phyloP scores from a whole-genome alignment of 208 protist species.

The Acanthamoeba comandoni region DNA sequence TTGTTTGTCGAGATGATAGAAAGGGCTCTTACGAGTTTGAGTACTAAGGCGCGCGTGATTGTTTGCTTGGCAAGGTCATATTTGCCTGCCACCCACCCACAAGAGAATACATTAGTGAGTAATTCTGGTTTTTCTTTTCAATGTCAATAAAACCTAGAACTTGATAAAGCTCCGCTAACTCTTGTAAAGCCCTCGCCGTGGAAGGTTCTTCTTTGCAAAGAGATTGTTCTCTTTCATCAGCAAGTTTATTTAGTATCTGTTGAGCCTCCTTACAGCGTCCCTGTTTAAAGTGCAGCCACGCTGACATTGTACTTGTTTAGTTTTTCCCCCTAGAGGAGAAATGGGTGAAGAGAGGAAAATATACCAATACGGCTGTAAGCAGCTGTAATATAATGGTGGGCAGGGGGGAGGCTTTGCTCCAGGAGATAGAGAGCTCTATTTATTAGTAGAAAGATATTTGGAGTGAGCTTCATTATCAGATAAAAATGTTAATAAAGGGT shows the following conservation, averaged over 20 bases:
- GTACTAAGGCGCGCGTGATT: slow-evolving; percentile 45
- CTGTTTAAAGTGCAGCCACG: background rate
- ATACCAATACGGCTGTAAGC: background rate
- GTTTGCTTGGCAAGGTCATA: slow-evolving; percentile 57
- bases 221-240: background rate
- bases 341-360: background rate
- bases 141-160: background rate
- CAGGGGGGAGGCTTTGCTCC: background rate
- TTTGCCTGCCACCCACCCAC: slow-evolving; percentile 10
- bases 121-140: background rate
- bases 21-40: slow-evolving; percentile 6
- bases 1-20: slow-evolving; percentile 53
- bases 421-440: slow-evolving; percentile 33
- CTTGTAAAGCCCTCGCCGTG: slow-evolving; percentile 25
- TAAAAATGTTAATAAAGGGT: slow-evolving; percentile 23
- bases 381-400: background rate
- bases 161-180: slow-evolving; percentile 69
- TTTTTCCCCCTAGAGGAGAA: slow-evolving; percentile 10
- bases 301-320: slow-evolving; percentile 31
- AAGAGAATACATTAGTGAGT: background rate
- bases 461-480: slow-evolving; percentile 26
- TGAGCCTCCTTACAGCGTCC: background rate
- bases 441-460: slow-evolving; percentile 31
- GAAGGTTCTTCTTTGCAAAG: background rate
- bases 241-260: background rate